Base-by-base conservation (phyloP, 805 yeast species). In the Pichia manshurica region DNA sequence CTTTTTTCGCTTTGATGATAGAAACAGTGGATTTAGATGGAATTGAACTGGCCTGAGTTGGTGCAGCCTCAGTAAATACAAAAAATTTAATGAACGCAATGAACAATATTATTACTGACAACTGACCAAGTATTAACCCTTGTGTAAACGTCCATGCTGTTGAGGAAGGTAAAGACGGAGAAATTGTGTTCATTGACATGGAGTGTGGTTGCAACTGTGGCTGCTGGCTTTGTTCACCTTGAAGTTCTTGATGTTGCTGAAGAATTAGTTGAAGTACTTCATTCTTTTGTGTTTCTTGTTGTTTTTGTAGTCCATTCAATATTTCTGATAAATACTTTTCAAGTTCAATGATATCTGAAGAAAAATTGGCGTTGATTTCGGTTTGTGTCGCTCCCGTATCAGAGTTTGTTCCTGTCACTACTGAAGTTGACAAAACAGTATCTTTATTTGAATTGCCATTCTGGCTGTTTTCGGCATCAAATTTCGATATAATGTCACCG, bases 121-220 rank as follows among this genome's bases (percentile, higher is more conserved):
- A 56, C 59, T 86, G 93, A 0, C 95, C 95, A 2, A 85, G 50
- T 1, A 85, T 67, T 13, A 86, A 69, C 2, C 95, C 95, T 54
- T 84, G 87, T 0, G 88, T 79, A 57, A 86, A 86, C n/a, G 85
- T 77, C 84, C 87, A 80, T 12, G 56, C 52, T 6, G 54, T 38
- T 17, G 53, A 51, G 15, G 44, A 28, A 7, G 45, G 42, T 25
- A 25, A 25, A 8, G 29, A 25, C 8, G 43, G 29, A 8, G 38
- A 40, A 9, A 53, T 32, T 7, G 39, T 42, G 5, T 38, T 10
- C 20, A 52, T 7, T 16, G 46, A 33, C 19, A 49, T 31, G 37
- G 49, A 44, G 22, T n/a, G 39, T 19, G 25, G 41, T 28, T 33
- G 39, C 19, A 35, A 13, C 20, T 22, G 40, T 12, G 13, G 21